Evolutionary conservation across 306 rosid species (phyloP).

Genomic region (Vigna angularis): DNA sequence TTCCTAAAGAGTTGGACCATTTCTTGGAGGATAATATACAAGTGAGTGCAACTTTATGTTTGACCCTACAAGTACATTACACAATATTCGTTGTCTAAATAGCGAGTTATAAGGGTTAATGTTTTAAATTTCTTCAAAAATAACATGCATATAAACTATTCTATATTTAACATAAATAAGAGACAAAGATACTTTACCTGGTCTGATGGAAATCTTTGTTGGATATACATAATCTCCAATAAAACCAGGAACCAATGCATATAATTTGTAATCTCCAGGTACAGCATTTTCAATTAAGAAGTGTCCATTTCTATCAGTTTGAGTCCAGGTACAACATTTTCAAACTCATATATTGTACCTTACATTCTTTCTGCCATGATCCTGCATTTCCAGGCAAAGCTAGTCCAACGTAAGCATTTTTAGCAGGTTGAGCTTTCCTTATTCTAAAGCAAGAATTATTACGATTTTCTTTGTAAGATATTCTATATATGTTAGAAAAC

Average conservation of each 20-base stretch:
- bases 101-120: neutral
- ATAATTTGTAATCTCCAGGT: constrained; percentile 73
- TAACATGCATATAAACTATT: neutral
- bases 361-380: constrained; percentile 85
- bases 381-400: constrained; percentile 74
- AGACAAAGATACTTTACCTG: constrained; percentile 43
- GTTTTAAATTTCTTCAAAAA: too few species aligned
- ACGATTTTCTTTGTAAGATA: neutral
- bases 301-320: constrained; percentile 54
- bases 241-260: constrained; percentile 80
- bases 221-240: constrained; percentile 76
- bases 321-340: constrained; percentile 54
- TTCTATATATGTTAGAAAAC: neutral
- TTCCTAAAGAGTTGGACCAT: constrained; percentile 87
- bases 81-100: neutral
- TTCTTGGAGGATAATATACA: constrained; percentile 73
- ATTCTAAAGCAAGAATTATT: constrained; percentile 23
- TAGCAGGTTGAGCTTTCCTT: constrained; percentile 14
- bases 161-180: too few species aligned
- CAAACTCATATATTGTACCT: constrained; percentile 50
- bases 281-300: constrained; percentile 61
- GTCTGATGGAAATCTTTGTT: constrained; percentile 46
- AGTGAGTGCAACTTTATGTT: constrained; percentile 43
- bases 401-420: constrained; percentile 69
- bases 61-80: constrained; percentile 49